Evolutionary conservation across 169 alveolate genomes (phyloP).

Genomic region (Plasmodium gaboni): DNA sequence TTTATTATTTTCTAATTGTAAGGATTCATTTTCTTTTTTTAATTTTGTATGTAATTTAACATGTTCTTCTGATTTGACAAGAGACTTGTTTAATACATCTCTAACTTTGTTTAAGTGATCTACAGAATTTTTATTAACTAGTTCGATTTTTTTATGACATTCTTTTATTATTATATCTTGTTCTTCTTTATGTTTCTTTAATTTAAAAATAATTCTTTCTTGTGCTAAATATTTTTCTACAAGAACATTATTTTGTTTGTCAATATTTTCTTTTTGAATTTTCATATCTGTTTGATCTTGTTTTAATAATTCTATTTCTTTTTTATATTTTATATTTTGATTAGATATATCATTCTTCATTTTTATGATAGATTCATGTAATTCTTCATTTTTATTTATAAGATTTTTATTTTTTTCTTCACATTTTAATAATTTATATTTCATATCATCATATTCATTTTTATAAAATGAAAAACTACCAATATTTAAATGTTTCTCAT

Average conservation of each 20-base stretch:
- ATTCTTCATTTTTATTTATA: conserved; percentile 23
- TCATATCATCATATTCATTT: conserved; percentile 50
- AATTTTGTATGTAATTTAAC: neutral
- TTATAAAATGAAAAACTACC: conserved; percentile 30
- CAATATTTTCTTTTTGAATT: conserved; percentile 1
- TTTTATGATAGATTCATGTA: neutral
- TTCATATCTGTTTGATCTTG: conserved; percentile 10
- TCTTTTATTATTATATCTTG: neutral
- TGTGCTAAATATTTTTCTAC: conserved; percentile 1
- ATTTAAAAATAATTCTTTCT: conserved; percentile 18
- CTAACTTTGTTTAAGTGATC: conserved; percentile 35
- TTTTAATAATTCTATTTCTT: conserved; percentile 22
- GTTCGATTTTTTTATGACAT: neutral
- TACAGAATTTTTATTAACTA: conserved; percentile 8
- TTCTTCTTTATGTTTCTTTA: neutral
- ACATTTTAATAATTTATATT: conserved; percentile 11
- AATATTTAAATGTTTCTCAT: conserved; percentile 5
- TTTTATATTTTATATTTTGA: conserved; percentile 1
- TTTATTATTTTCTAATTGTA: conserved; percentile 17
- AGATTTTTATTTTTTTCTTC: conserved; percentile 42
- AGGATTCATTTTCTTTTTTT: conserved; percentile 24
- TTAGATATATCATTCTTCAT: conserved; percentile 32
- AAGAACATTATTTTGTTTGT: neutral
- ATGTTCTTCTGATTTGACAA: conserved; percentile 28
- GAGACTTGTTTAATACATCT: conserved; percentile 33